Conservation (phyloP, 768 basidiomycete species). For the Pleurotus tuber-regium region DNA sequence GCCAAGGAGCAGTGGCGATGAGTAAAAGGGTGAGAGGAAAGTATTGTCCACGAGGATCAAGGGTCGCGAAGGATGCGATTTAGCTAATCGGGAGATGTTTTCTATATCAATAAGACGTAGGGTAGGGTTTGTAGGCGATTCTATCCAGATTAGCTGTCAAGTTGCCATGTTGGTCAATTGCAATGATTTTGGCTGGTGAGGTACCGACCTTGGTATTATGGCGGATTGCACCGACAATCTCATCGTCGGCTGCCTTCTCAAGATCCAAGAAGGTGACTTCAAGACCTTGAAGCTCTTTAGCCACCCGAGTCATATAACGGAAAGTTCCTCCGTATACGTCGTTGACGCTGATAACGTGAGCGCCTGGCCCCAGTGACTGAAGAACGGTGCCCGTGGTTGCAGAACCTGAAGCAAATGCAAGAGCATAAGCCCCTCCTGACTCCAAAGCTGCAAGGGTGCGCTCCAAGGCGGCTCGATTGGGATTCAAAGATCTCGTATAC, state of each 20-base stretch:
- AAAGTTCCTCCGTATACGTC: conserved; percentile 95
- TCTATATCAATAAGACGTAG: conserved; percentile 82
- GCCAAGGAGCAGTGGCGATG: conserved; percentile 78
- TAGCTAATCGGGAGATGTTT: conserved; percentile 64
- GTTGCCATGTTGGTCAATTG: background rate
- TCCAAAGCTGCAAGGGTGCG: conserved; percentile 76
- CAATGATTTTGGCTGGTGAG: background rate
- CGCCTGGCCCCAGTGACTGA: conserved; percentile 67
- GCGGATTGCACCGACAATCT: conserved; percentile 61
- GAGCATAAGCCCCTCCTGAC: conserved; percentile 61
- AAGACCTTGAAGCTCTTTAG: conserved; percentile 57
- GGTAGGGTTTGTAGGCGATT: conserved; percentile 94
- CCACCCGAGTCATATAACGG: conserved; percentile 74
- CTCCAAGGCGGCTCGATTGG: conserved; percentile 83
- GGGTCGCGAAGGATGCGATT: conserved; percentile 60
- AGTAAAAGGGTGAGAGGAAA: conserved; percentile 90
- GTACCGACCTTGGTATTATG: conserved; percentile 76
- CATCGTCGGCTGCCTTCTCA: conserved; percentile 63
- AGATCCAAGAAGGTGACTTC: conserved; percentile 81
- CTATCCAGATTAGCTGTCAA: conserved; percentile 85
- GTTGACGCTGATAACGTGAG: conserved; percentile 85
- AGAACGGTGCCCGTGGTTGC: conserved; percentile 84
- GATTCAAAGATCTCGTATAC: conserved; percentile 89
- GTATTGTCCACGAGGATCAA: conserved; percentile 92
- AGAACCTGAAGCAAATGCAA: conserved; percentile 85